Evolutionary conservation across 768 basidiomycete species (phyloP), one percentile per base, ranked within the genome.

Genomic region (Boletus rubescentipes): DNA sequence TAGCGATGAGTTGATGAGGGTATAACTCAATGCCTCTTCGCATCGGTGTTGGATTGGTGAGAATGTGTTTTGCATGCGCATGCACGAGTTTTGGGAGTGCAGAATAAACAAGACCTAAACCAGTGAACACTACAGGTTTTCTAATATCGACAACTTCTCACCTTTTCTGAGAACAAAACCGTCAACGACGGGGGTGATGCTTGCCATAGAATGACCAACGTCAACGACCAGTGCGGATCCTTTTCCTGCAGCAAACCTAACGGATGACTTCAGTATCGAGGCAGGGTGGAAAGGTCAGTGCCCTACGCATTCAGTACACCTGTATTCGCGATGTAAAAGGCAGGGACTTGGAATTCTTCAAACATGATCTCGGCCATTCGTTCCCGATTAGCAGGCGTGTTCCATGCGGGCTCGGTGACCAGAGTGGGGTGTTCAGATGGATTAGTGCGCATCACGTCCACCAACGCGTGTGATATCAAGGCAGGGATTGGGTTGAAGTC

Each of bases 111-210:
- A 98, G 86, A 41, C 94, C 96, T 97, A 50, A 10, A 8, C 30
- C 11, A 20, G 14, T 61, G 37, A 46, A 47, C n/a, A 26, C 31
- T 29, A 38, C 16, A 21, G 11, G 29, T 9, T 16, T 4, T 8
- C 7, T 2, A 32, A 40, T 15, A 29, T 12, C 2, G 47, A 29
- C 42, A 37, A 9, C 18, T 11, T 51, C 68, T 41, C 41, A 87
- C 96, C 96, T 82, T 96, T 97, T 64, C 95, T 81, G 40, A 99
- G 83, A 39, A 98, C 97, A 64, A 98, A 99, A 5, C 97, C 97
- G 61, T 99, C 97, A 5, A 95, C 93, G 18, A 99, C 89, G 6
- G 97, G 97, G 1, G 93, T 93, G 14, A 96, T 91, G 62, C 91
- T 96, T 14, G 89, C 89, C 68, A 87, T 84, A 12, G 89, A 82